These are phyloP conservation scores for Lagenaria siceraria DNA, from an alignment of 306 rosid species.

Conservation along the genomic window DNA sequence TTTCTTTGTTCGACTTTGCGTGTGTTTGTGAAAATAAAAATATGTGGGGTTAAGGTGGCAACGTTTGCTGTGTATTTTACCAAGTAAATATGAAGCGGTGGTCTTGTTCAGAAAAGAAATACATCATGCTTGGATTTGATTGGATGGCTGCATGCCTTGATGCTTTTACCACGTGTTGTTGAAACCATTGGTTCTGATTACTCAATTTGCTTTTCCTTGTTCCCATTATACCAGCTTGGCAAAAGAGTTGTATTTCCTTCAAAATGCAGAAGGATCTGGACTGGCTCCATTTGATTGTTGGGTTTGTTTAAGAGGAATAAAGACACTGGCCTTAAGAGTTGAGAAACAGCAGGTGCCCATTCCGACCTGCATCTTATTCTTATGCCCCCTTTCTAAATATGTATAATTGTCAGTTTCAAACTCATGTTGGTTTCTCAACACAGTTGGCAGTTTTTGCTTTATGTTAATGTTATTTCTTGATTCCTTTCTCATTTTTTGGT, in stretches of 20 bases:
- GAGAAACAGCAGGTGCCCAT: constrained; percentile 85
- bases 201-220: neutral
- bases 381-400: neutral
- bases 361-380: constrained; percentile 13
- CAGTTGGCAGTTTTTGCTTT: neutral
- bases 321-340: constrained; percentile 81
- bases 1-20: neutral
- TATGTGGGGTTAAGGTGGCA: neutral
- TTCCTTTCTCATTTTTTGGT: neutral
- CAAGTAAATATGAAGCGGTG: neutral
- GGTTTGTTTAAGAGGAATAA: constrained; percentile 76
- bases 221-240: constrained; percentile 44
- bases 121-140: neutral
- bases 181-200: neutral
- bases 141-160: neutral
- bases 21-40: neutral
- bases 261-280: constrained; percentile 87
- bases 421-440: neutral
- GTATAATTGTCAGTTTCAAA: neutral
- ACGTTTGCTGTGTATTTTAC: neutral
- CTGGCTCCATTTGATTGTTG: constrained; percentile 91
- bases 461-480: neutral
- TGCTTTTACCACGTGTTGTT: neutral
- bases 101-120: neutral
- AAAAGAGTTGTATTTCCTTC: constrained; percentile 71